Base-by-base conservation (phyloP, 768 basidiomycete genomes). In the Suillus decipiens region DNA sequence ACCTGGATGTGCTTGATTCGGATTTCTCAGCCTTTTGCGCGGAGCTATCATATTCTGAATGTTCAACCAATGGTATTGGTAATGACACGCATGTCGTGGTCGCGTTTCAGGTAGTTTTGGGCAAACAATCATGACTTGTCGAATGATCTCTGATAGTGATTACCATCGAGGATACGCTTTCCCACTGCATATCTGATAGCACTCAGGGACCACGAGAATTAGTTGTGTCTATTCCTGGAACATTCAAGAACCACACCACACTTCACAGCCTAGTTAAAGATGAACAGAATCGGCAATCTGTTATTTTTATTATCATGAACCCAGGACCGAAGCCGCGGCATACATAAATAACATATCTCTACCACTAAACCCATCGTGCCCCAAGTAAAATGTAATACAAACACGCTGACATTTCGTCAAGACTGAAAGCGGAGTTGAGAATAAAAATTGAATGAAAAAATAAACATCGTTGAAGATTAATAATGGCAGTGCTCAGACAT, bases 401-500 rank as follows among this genome's bases (percentile, higher is more conserved):
- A 41, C 24, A 17, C 9, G 24, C 10, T 28, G 41, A 28, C 37
- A 19, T 55, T 17, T 15, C 17, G 5, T 39, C 22, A 39, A 56
- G n/a, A 33, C 5, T 8, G 24, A 4, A 22, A 11, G 5, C 17
- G 36, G 19, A 11, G 55, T 41, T 19, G 17, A 28, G 5, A 57
- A 39, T 7, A 2, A 17, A 24, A 57, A 17, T 17, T 1, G 3
- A 57, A 57, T 24, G 19, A 41, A 33, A 10, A n/a, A 53, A 12
- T n/a, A 47, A 47, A 53, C 1, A 53, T 53, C 11, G 37, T 28
- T 57, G 19, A 28, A 7, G 56, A 41, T 11, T 41, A 11, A 34
- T 41, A 11, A 34, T 41, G 11, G 6, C 17, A 19, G 24, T 37
- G 19, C 11, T 64, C 60, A 69, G 11, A 51, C 68, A 28, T 62